Evolutionary conservation across 2,329 filamentous ascomycete species (phyloP).

Genomic region (Colletotrichum lentis): DNA sequence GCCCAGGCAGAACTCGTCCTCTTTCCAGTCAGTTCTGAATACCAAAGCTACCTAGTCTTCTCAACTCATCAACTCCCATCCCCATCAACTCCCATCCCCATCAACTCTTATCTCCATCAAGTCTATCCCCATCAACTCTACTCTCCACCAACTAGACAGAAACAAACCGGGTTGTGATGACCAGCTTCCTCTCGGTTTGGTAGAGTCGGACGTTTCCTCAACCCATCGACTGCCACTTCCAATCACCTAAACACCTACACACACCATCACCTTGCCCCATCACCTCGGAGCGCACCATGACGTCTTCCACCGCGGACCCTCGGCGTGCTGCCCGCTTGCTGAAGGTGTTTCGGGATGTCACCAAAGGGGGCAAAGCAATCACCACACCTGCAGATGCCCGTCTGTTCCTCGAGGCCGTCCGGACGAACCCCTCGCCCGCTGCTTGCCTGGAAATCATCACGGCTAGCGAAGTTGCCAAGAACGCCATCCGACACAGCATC

Average conservation of each 20-base stretch:
- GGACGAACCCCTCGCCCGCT: slow-evolving; percentile 34
- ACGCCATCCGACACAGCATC: slow-evolving; percentile 42
- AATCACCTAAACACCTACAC: too few species aligned
- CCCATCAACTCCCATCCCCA: too few species aligned
- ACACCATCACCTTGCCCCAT: too few species aligned
- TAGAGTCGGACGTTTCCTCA: too few species aligned
- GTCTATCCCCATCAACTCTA: too few species aligned
- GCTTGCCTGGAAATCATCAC: slow-evolving; percentile 44
- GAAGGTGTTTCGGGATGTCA: slow-evolving; percentile 35
- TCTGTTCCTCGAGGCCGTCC: slow-evolving; percentile 43
- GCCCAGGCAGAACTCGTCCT: background rate
- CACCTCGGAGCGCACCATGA: slow-evolving; percentile 5
- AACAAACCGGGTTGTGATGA: too few species aligned
- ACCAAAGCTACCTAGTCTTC: background rate
- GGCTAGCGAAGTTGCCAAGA: slow-evolving; percentile 39
- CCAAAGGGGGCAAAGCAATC: slow-evolving; percentile 31
- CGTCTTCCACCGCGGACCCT: background rate
- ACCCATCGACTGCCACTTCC: too few species aligned
- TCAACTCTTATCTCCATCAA: too few species aligned
- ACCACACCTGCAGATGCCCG: slow-evolving; percentile 39
- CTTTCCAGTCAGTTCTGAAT: background rate
- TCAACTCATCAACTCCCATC: too few species aligned
- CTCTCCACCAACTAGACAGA: too few species aligned
- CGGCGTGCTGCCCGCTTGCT: slow-evolving; percentile 32
- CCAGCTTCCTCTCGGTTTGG: too few species aligned